These are phyloP conservation scores for Fusarium sp. DNA, from an alignment of 2,329 filamentous ascomycete species.

Conservation along the genomic window DNA sequence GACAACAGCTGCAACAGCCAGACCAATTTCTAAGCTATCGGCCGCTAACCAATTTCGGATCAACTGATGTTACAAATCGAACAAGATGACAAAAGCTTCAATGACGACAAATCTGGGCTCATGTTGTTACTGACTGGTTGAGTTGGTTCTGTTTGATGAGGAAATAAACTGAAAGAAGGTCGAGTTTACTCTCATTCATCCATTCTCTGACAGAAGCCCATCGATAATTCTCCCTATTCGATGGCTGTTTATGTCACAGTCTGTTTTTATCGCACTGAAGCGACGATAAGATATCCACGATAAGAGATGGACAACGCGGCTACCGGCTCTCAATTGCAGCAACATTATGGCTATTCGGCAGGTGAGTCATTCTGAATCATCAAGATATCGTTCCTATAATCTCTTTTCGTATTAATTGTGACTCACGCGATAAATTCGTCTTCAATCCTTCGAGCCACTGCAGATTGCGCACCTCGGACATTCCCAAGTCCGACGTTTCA, in stretches of 20 bases:
- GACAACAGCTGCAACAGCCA: neutral
- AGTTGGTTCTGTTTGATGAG: neutral
- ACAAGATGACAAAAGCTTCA: slow-evolving; percentile 12
- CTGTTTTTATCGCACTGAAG: neutral
- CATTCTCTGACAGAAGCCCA: fast-evolving
- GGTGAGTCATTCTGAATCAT: neutral
- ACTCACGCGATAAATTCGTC: neutral
- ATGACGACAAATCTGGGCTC: neutral
- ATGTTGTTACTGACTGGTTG: neutral
- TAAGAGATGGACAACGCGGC: neutral
- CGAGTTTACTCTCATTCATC: fast-evolving
- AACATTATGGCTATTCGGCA: neutral
- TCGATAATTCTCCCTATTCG: neutral
- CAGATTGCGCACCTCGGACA: slow-evolving; percentile 6
- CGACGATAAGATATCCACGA: neutral
- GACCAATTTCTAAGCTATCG: slow-evolving; percentile 22
- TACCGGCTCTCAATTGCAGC: neutral
- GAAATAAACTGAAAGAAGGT: fast-evolving
- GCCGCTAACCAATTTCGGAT: neutral
- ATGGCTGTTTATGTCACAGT: neutral
- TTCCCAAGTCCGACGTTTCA: neutral
- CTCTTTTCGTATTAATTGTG: neutral
- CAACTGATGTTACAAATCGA: slow-evolving; percentile 10
- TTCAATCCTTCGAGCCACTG: neutral
- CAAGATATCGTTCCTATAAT: neutral